Base-by-base conservation (phyloP, 2,329 filamentous ascomycete species). In the Huntiella abstrusa region DNA sequence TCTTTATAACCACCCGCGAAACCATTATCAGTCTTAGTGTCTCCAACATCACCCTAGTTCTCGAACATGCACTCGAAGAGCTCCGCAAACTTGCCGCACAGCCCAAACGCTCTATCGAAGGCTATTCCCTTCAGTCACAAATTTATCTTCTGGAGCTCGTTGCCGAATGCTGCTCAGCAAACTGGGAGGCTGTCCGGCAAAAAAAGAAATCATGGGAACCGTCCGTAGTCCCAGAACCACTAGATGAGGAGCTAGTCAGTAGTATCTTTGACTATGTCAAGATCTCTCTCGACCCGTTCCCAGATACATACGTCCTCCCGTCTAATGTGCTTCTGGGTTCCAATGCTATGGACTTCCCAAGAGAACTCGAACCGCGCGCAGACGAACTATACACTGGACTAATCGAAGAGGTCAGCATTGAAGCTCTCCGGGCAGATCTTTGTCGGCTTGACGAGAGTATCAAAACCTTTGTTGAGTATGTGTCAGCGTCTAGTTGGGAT, bases 401-500 rank as follows among this genome's bases (percentile, higher is more conserved):
- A 8, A 40, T 42, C 8, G 48, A 50, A 32, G 35, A 43, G 17
- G 38, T 33, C 32, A 41, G 43, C 32, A 42, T 47, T n/a, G 44
- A 47, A 6, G 41, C 41, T 32, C 37, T 50, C 17, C 13, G 48
- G 37, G 36, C 41, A 16, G 48, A 50, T 16, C 39, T 50, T n/a
- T 22, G 33, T 6, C 64, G 70, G 43, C 62, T 78, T 45, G 75
- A 80, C 54, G 59, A 60, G 5, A 64, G 70, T 52, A 64, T 74
- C 54, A 70, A 71, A 56, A 62, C 59, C 4, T 65, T 81, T 12
- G 63, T 78, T 33, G 75, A 80, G 56, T 82, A 74, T 53, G 60
- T 77, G 49, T 78, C 74, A 11, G 77, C 73, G 5, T 74, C 74
- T 2, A 80, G 69, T 54, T 82, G 77, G 77, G 53, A 64, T 28